Evolutionary conservation across 805 yeast species (phyloP).

Genomic region (Wickerhamiella dianesei): DNA sequence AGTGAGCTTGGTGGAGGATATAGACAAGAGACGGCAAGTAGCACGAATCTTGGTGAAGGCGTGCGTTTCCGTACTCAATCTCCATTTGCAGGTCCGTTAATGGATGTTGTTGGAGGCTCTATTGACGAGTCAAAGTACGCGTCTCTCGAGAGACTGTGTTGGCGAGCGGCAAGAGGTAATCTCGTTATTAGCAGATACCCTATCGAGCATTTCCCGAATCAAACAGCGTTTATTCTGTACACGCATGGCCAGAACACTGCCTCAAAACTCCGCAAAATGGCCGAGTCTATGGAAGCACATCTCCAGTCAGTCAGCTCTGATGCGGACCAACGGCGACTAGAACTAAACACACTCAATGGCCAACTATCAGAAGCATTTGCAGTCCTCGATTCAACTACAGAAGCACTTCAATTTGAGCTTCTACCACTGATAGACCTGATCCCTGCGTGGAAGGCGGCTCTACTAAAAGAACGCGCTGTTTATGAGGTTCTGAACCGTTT

Average conservation of each 20-base stretch:
- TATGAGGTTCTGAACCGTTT: slow-evolving; percentile 63
- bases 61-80: neutral
- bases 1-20: no score
- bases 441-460: slow-evolving; percentile 47
- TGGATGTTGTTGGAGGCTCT: slow-evolving; percentile 62
- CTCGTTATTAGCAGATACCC: slow-evolving; percentile 63
- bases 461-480: slow-evolving; percentile 70
- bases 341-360: slow-evolving; percentile 29
- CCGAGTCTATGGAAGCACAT: slow-evolving; percentile 79
- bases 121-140: slow-evolving; percentile 57
- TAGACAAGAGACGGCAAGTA: neutral
- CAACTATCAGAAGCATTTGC: slow-evolving; percentile 43
- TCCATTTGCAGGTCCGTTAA: slow-evolving; percentile 19
- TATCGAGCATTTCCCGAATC: slow-evolving; percentile 36
- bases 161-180: slow-evolving; percentile 92
- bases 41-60: neutral
- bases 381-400: slow-evolving; percentile 47
- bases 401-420: slow-evolving; percentile 61
- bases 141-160: slow-evolving; percentile 66
- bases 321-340: slow-evolving; percentile 34
- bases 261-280: slow-evolving; percentile 60
- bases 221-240: slow-evolving; percentile 71
- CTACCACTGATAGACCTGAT: slow-evolving; percentile 30
- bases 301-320: slow-evolving; percentile 37
- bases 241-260: slow-evolving; percentile 74